Conservation (phyloP, 805 yeast genomes). For the Wickerhamomyces pijperi region DNA sequence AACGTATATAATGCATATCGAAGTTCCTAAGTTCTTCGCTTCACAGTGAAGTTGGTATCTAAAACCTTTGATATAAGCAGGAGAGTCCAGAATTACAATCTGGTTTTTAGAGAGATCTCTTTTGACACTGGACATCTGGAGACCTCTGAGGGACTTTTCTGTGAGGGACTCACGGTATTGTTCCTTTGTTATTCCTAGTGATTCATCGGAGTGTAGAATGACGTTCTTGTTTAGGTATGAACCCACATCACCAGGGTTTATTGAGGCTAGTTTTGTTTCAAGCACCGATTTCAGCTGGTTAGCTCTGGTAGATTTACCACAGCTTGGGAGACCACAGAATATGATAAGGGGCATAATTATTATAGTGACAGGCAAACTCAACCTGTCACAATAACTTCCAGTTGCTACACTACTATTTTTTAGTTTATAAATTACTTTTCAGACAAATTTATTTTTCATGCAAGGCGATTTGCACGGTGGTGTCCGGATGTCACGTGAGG, state of each 20-base stretch:
- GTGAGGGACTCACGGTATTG: constrained; percentile 60
- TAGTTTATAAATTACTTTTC: no score
- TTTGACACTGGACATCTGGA: constrained; percentile 82
- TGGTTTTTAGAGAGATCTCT: constrained; percentile 59
- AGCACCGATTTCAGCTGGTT: constrained; percentile 36
- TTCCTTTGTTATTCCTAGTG: constrained; percentile 57
- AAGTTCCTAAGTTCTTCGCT: constrained; percentile 73
- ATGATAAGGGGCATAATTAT: constrained; percentile 69
- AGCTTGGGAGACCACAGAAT: constrained; percentile 75
- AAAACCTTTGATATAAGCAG: constrained; percentile 89
- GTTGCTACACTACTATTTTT: no score
- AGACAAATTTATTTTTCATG: no score
- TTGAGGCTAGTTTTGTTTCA: constrained; percentile 30
- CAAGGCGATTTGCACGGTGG: no score
- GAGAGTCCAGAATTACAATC: constrained; percentile 75
- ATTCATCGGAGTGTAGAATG: constrained; percentile 66
- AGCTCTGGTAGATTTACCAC: constrained; percentile 79
- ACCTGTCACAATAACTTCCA: no score
- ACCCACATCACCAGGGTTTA: constrained; percentile 35
- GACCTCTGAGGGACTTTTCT: constrained; percentile 76
- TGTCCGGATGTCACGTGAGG: no score
- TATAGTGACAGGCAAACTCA: background rate
- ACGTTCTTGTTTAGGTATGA: constrained; percentile 38
- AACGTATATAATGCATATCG: constrained; percentile 74
- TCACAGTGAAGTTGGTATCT: constrained; percentile 92